Conservation (phyloP, 1,284 basidiomycete genomes). For the Fistulinella staudtii region DNA sequence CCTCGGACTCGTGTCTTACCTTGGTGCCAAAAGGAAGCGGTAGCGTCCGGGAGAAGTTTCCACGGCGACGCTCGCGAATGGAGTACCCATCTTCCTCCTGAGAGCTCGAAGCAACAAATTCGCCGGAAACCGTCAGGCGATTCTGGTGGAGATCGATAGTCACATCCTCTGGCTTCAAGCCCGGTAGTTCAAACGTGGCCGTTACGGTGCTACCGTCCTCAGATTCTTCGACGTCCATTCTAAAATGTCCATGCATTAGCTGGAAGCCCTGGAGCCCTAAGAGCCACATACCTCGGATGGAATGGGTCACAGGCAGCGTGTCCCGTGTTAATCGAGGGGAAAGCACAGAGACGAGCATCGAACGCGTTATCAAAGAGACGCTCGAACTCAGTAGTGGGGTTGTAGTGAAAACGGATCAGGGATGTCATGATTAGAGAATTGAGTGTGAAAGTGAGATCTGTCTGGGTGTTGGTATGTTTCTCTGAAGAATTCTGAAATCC, state of each 20-base stretch:
- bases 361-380: not conserved
- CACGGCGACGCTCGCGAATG: slow-evolving; percentile 32
- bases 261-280: too few species aligned
- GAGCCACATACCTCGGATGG: not conserved
- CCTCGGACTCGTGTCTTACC: not conserved
- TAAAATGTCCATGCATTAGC: not conserved
- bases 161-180: slow-evolving; percentile 39
- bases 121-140: slow-evolving; percentile 36
- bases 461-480: not conserved
- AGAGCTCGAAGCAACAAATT: slow-evolving; percentile 22
- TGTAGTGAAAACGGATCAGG: not conserved
- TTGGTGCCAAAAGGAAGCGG: not conserved
- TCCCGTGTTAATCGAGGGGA: too few species aligned
- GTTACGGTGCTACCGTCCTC: slow-evolving; percentile 33
- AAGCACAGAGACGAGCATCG: not conserved
- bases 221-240: not conserved
- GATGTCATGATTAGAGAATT: not conserved
- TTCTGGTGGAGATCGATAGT: slow-evolving; percentile 36
- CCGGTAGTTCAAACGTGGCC: slow-evolving; percentile 41
- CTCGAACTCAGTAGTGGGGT: not conserved
- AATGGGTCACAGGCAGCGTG: too few species aligned
- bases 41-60: not conserved
- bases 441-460: not conserved
- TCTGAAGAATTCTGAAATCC: not conserved
- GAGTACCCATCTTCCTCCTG: slow-evolving; percentile 33